Base-by-base conservation (phyloP, 2,329 filamentous ascomycete genomes). In the Fusarium camptoceras region DNA sequence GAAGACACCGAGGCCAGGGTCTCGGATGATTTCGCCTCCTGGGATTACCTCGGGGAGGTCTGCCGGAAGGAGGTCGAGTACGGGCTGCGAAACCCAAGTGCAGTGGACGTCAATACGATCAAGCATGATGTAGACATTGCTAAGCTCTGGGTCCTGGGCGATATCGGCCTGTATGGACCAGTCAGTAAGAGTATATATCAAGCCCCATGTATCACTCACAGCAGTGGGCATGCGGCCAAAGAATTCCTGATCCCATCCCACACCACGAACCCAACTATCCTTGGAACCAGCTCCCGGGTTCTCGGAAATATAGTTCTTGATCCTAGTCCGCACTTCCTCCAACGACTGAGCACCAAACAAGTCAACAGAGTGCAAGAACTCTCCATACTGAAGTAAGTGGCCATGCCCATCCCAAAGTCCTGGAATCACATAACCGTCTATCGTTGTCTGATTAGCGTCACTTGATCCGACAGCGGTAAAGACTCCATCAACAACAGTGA, bases 351-450 rank as follows among this genome's bases (percentile, higher is more conserved):
- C 81, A 1, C 87, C 89, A 71, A 91, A 91, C 5, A 93, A 79
- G 71, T 89, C 85, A 0, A 90, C 89, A 7, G 88, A 90, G 72
- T 90, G 86, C 39, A 92, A 79, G 73, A 90, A 89, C 78, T 92
- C 89, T 53, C 88, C 91, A 75, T 90, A 92, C 71, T 87, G 85
- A 20, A 90, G 76, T 49, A 92, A 79, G 75, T 92, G 91, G 1
- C 89, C 91, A 76, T 92, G 91, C 0, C 89, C 90, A 69, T 93
- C 91, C 87, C 90, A 92, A 3, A 93, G 81, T 0, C 90, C 90
- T 0, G 91, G 91, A 27, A 91, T 86, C 3, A 86, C 89, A 70
- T 87, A 84, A 0, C 88, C 89, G 24, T 75, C 64, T 14, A 63
- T 53, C 9, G 48, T 57, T 14, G 47, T 39, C 15, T 81, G 66